A percentile compares a stretch with the other conserved stretches of the same genome.
These are phyloP conservation scores for Kwoniella europaea DNA, from an alignment of 768 basidiomycete genomes.

Conservation along the genomic window DNA sequence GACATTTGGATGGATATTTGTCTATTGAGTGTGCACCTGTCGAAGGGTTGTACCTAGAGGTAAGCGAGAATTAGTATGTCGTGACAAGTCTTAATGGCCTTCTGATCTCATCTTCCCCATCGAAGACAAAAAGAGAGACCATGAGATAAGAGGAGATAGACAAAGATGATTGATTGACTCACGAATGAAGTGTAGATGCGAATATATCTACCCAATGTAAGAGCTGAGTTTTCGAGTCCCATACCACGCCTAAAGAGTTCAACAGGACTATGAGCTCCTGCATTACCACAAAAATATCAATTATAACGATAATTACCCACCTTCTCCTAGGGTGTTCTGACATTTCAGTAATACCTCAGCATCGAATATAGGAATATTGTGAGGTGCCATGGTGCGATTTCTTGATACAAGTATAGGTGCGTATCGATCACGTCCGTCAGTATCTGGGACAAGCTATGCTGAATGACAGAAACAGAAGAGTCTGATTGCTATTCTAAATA, in stretches of 20 bases:
- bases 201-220: constrained; percentile 55
- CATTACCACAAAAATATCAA: not conserved
- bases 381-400: not conserved
- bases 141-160: not conserved
- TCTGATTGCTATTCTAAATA: not conserved
- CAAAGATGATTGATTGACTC: constrained; percentile 21
- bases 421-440: no score
- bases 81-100: not conserved
- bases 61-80: not conserved
- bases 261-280: no score
- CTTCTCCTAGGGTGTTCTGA: constrained; percentile 52
- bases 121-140: not conserved
- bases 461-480: not conserved
- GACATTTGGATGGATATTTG: constrained; percentile 38
- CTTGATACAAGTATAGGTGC: no score
- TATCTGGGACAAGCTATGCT: no score
- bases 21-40: constrained; percentile 47
- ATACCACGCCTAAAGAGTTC: constrained; percentile 41
- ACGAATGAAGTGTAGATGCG: constrained; percentile 47
- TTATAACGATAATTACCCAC: constrained; percentile 25
- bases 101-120: no score
- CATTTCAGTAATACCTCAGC: constrained; percentile 45
- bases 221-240: constrained; percentile 50
- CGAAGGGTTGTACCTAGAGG: constrained; percentile 41
- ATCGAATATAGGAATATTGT: constrained; percentile 36